A percentile compares a stretch with the other conserved stretches of the same genome.
Evolutionary conservation across 192 early-diverging fungal genomes (phyloP).

Genomic region (Podila clonocystis): DNA sequence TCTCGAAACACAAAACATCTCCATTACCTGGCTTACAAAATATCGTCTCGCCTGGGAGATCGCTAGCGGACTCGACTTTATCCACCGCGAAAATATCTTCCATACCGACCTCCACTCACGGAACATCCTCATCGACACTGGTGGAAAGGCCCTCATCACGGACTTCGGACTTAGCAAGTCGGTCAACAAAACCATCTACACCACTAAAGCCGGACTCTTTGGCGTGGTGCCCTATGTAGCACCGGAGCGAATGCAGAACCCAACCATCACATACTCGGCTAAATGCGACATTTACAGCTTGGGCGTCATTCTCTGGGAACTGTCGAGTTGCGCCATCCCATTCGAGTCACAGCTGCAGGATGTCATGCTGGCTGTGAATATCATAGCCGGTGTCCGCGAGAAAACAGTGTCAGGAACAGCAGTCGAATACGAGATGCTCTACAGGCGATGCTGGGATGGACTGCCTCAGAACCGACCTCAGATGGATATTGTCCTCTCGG

Average conservation of each 20-base stretch:
- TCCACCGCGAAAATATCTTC: conserved; percentile 51
- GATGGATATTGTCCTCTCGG: conserved; percentile 53
- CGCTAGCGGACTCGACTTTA: conserved; percentile 51
- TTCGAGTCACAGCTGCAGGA: conserved; percentile 52
- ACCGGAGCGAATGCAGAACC: conserved; percentile 60
- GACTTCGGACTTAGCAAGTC: conserved; percentile 50
- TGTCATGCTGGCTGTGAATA: conserved; percentile 55
- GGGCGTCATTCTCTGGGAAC: conserved; percentile 64
- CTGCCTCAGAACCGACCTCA: conserved; percentile 50
- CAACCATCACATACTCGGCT: conserved; percentile 51
- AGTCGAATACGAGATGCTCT: conserved; percentile 53
- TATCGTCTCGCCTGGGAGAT: conserved; percentile 49
- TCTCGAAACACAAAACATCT: conserved; percentile 43
- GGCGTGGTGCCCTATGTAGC: conserved; percentile 64
- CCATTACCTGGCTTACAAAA: conserved; percentile 50
- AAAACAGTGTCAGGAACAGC: conserved; percentile 52
- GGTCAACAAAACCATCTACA: conserved; percentile 50
- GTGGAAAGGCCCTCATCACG: conserved; percentile 43
- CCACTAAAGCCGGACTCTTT: conserved; percentile 56
- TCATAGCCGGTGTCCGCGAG: conserved; percentile 50
- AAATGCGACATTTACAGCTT: conserved; percentile 64
- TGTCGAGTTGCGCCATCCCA: conserved; percentile 49
- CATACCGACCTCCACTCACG: conserved; percentile 49
- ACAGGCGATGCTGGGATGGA: conserved; percentile 52
- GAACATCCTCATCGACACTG: conserved; percentile 54